Percentiles rank a stretch among this genome's conserved stretches.
Conservation (phyloP, 2,329 filamentous ascomycete genomes). For the Sclerotinia trifoliorum region DNA sequence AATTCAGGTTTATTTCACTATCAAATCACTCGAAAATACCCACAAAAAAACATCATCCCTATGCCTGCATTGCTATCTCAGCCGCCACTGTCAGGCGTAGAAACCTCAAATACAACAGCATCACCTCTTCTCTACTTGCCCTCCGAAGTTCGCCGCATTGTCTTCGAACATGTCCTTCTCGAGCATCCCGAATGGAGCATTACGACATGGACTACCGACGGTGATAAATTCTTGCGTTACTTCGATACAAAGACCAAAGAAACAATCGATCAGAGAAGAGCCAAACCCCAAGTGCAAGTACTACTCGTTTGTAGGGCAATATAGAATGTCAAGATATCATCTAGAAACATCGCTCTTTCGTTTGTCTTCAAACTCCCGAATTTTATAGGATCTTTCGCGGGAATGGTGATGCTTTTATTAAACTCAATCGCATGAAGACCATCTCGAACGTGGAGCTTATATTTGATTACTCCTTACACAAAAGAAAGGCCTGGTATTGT, state of each 20-base stretch:
- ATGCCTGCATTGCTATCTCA: background rate
- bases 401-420: background rate
- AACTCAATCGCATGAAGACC: background rate
- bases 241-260: background rate
- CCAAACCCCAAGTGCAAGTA: background rate
- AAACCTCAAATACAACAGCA: background rate
- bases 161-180: background rate
- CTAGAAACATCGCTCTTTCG: background rate
- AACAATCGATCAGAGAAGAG: background rate
- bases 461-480: background rate
- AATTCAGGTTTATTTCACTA: too few relatives aligned
- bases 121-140: background rate
- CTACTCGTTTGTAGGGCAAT: background rate
- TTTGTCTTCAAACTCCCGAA: background rate
- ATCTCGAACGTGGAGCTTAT: background rate
- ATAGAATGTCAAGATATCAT: background rate
- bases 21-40: background rate
- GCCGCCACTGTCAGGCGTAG: background rate
- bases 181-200: background rate
- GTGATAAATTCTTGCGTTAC: background rate
- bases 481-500: background rate
- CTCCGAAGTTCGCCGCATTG: too few relatives aligned
- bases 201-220: background rate
- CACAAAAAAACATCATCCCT: background rate
- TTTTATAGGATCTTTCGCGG: background rate